phyloP scores from a whole-genome alignment of 2,329 filamentous ascomycete species.

The Curvularia verruculosa region DNA sequence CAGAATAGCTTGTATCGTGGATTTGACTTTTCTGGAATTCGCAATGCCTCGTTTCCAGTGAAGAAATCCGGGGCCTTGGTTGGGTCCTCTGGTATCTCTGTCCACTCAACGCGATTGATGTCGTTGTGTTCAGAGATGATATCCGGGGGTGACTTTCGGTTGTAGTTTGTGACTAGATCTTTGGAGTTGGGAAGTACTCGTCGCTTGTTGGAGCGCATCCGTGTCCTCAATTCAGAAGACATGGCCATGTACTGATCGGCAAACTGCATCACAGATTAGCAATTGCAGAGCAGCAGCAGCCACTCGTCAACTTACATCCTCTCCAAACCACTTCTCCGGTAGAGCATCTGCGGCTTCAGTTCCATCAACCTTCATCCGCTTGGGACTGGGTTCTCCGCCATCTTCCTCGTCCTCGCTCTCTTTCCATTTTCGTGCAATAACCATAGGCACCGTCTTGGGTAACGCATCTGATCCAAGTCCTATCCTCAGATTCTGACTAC shows the following conservation, averaged over 20 bases:
- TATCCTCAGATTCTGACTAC: constrained; percentile 93
- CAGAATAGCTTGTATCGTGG: constrained; percentile 92
- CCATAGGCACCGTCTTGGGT: constrained; percentile 93
- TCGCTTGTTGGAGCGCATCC: constrained; percentile 92
- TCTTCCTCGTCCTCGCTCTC: constrained; percentile 84
- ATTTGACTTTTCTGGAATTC: constrained; percentile 85
- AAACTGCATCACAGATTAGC: constrained; percentile 44
- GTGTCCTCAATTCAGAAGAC: constrained; percentile 83
- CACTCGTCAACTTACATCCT: constrained; percentile 64
- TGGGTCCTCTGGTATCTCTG: constrained; percentile 70
- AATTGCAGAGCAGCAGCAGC: background rate
- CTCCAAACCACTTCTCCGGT: constrained; percentile 82
- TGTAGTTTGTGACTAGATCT: constrained; percentile 93
- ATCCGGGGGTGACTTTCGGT: constrained; percentile 81
- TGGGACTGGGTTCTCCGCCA: constrained; percentile 77
- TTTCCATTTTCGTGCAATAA: constrained; percentile 78
- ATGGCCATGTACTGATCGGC: constrained; percentile 75
- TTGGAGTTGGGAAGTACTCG: constrained; percentile 97
- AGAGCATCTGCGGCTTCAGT: constrained; percentile 65
- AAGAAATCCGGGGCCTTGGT: constrained; percentile 75
- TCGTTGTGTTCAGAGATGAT: constrained; percentile 95
- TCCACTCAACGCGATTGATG: constrained; percentile 93
- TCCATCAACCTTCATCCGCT: constrained; percentile 65
- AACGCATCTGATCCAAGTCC: constrained; percentile 95
- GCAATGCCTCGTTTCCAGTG: constrained; percentile 79